These are phyloP conservation scores for Termitomyces sp. DNA, from an alignment of 768 basidiomycete genomes.

Conservation along the genomic window DNA sequence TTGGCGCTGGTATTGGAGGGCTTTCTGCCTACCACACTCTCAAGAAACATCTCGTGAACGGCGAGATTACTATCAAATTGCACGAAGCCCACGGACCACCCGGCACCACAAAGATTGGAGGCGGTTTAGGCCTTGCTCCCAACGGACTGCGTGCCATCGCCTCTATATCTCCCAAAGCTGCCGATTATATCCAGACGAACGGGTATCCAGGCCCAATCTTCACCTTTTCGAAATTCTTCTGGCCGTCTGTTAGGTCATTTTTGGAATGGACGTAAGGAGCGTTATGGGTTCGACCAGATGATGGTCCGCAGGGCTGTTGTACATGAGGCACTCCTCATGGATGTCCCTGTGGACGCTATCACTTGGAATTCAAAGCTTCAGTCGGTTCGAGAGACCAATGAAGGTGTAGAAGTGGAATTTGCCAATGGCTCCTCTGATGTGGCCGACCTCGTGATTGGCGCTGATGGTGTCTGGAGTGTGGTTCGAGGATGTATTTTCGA, in stretches of 20 bases:
- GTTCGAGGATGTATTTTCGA: constrained; percentile 30
- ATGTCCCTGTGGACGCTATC: constrained; percentile 24
- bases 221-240: constrained; percentile 24
- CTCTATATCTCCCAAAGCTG: constrained; percentile 24
- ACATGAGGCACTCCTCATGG: constrained; percentile 30
- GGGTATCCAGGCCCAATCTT: constrained; percentile 8
- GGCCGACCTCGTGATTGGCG: constrained; percentile 37
- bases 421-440: constrained; percentile 27
- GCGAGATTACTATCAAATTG: constrained; percentile 19
- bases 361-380: constrained; percentile 27
- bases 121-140: constrained; percentile 35
- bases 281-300: constrained; percentile 29
- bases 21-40: constrained; percentile 29
- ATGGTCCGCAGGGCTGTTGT: constrained; percentile 30
- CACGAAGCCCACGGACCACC: constrained; percentile 30
- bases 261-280: constrained; percentile 22
- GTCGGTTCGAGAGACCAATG: constrained; percentile 22
- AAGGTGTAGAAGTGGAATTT: constrained; percentile 24
- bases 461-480: constrained; percentile 35
- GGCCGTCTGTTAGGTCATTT: constrained; percentile 30
- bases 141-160: constrained; percentile 35
- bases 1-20: constrained; percentile 33
- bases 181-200: constrained; percentile 25
- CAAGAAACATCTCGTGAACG: constrained; percentile 24
- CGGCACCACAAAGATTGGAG: constrained; percentile 26